A percentile compares a stretch with the other conserved stretches of the same genome.
Conservation (phyloP, 768 basidiomycete species). For the Suillus fuscotomentosus region DNA sequence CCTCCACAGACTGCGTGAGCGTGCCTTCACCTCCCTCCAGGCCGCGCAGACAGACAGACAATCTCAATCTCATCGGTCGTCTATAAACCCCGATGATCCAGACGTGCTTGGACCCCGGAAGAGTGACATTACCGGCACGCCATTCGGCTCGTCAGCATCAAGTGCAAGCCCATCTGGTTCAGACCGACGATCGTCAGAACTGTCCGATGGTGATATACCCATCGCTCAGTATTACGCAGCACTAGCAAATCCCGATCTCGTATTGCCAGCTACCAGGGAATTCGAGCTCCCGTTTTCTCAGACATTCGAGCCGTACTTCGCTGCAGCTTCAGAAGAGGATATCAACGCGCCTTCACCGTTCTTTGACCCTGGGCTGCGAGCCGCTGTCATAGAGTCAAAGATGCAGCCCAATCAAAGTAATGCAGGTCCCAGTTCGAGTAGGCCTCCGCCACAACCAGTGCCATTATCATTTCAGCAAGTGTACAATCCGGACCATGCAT, state of each 20-base stretch:
- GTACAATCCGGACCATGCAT: background rate
- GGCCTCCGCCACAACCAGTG: background rate
- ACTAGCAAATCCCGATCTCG: constrained; percentile 4
- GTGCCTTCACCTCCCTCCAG: constrained; percentile 33
- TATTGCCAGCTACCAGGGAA: constrained; percentile 8
- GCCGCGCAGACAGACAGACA: constrained; percentile 22
- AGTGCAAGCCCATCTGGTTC: constrained; percentile 8
- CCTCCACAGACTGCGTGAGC: constrained; percentile 35
- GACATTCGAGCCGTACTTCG: background rate
- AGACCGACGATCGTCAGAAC: background rate
- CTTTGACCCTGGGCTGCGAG: constrained; percentile 1
- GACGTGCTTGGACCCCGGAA: constrained; percentile 41
- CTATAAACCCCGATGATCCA: constrained; percentile 11
- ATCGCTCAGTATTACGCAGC: constrained; percentile 2
- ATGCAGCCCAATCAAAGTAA: background rate
- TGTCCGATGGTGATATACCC: constrained; percentile 2
- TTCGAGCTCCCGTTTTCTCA: constrained; percentile 3
- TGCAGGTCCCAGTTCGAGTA: constrained; percentile 5
- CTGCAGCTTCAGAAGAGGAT: background rate
- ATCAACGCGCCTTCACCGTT: constrained; percentile 3
- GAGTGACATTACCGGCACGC: constrained; percentile 31
- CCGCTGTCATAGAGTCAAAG: background rate
- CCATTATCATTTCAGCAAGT: constrained; percentile 4
- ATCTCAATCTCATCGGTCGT: background rate
- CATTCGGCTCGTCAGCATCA: constrained; percentile 29